These are phyloP conservation scores for Mortierella sp. DNA, from an alignment of 371 early-diverging fungal species.

Conservation along the genomic window DNA sequence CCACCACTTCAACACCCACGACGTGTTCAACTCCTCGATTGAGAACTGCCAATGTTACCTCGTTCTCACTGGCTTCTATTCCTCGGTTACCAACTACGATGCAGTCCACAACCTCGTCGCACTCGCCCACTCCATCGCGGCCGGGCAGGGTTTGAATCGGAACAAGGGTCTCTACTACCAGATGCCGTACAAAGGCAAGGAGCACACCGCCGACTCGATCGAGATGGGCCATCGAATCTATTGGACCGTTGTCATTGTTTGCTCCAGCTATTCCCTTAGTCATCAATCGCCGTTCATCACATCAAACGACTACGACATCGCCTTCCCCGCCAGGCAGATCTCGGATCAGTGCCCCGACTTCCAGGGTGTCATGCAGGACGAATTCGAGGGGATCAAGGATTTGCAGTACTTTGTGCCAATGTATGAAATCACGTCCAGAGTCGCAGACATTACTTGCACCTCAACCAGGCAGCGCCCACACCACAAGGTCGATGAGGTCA, in stretches of 20 bases:
- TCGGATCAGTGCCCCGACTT: slow-evolving; percentile 27
- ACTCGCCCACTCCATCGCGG: slow-evolving; percentile 36
- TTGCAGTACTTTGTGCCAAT: slow-evolving; percentile 41
- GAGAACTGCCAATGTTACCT: slow-evolving; percentile 46
- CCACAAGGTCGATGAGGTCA: slow-evolving; percentile 39
- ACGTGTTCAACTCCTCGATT: slow-evolving; percentile 40
- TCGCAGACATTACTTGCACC: slow-evolving; percentile 52
- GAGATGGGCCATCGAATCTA: slow-evolving; percentile 46
- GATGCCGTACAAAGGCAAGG: slow-evolving; percentile 5
- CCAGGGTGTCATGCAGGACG: slow-evolving; percentile 27
- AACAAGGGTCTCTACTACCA: slow-evolving; percentile 46
- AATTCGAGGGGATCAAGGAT: slow-evolving; percentile 45
- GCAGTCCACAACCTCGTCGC: slow-evolving; percentile 52
- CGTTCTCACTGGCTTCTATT: slow-evolving; percentile 46
- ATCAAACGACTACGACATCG: slow-evolving; percentile 47
- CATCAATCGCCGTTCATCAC: slow-evolving; percentile 53
- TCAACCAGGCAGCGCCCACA: slow-evolving; percentile 40
- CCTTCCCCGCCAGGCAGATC: slow-evolving; percentile 18
- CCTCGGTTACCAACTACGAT: slow-evolving; percentile 43
- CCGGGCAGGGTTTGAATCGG: slow-evolving; percentile 29
- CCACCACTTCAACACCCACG: slow-evolving; percentile 38
- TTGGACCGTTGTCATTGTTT: slow-evolving; percentile 52
- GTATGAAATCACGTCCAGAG: slow-evolving; percentile 42
- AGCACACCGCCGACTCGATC: slow-evolving; percentile 21
- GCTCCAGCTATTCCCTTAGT: slow-evolving; percentile 42